phyloP scores from a whole-genome alignment of 352 stramenopile genomes.

The Blastocystis sp. region DNA sequence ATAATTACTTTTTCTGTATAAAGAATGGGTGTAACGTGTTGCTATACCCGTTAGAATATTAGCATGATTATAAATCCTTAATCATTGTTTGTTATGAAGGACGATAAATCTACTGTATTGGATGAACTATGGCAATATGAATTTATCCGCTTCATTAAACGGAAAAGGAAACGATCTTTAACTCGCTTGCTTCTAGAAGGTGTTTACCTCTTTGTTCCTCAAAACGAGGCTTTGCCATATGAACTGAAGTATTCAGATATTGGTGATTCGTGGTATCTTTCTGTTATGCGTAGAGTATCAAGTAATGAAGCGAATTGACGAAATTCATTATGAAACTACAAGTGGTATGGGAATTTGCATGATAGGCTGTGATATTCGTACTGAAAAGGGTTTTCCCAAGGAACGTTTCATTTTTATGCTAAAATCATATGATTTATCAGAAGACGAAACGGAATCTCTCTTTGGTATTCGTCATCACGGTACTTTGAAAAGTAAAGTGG shows the following conservation, averaged over 20 bases:
- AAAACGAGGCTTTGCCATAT: not conserved
- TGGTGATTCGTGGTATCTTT: not conserved
- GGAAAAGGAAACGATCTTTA: not conserved
- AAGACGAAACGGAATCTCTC: not conserved
- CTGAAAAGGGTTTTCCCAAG: not conserved
- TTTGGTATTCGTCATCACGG: not conserved
- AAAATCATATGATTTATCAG: not conserved
- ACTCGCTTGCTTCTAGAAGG: not conserved
- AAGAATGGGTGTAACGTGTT: too few relatives aligned
- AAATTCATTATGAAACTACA: slow-evolving; percentile 14
- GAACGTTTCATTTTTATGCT: not conserved
- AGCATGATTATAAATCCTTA: too few relatives aligned
- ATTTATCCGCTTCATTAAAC: slow-evolving; percentile 8
- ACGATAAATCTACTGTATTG: not conserved
- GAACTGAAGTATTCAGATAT: not conserved
- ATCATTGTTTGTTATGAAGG: too few relatives aligned
- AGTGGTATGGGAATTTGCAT: not conserved
- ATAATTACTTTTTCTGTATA: too few relatives aligned
- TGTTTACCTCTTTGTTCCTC: slow-evolving; percentile 20
- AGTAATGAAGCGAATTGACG: slow-evolving; percentile 13
- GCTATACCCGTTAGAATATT: too few relatives aligned
- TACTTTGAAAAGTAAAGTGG: not conserved
- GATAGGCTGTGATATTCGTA: not conserved
- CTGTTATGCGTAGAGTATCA: slow-evolving; percentile 15
- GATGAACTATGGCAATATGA: slow-evolving; percentile 10